Evolutionary conservation across 768 basidiomycete genomes (phyloP).

Genomic region (Leccinum ochraceum): DNA sequence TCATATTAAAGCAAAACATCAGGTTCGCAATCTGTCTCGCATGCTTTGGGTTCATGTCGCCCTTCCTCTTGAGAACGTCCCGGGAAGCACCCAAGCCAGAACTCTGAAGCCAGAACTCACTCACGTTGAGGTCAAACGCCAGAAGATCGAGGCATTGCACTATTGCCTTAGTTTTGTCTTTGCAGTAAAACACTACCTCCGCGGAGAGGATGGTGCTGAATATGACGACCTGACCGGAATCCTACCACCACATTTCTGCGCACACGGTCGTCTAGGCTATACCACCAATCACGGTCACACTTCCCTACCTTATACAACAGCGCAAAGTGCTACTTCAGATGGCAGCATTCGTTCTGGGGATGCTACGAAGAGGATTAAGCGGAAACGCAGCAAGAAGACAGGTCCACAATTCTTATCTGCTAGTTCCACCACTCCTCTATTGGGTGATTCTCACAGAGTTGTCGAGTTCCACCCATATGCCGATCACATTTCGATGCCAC

Average conservation of each 20-base stretch:
- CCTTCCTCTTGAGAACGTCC: conserved; percentile 54
- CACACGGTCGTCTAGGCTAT: conserved; percentile 46
- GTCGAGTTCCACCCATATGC: conserved; percentile 63
- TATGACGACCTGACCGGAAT: conserved; percentile 68
- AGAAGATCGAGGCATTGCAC: conserved; percentile 71
- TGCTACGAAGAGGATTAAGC: conserved; percentile 68
- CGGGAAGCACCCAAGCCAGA: conserved; percentile 51
- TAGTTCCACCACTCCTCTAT: conserved; percentile 59
- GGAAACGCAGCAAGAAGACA: conserved; percentile 70
- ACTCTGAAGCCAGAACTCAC: conserved; percentile 47
- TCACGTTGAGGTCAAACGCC: conserved; percentile 52
- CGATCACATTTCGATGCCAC: conserved; percentile 64
- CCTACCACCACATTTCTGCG: conserved; percentile 60
- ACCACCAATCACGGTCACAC: conserved; percentile 37
- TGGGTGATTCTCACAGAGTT: conserved; percentile 53
- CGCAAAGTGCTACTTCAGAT: conserved; percentile 30
- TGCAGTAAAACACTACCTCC: conserved; percentile 78
- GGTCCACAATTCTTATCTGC: conserved; percentile 14
- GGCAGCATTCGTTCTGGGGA: conserved; percentile 36
- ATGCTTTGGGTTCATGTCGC: conserved; percentile 78
- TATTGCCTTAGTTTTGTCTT: conserved; percentile 70
- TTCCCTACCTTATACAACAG: conserved; percentile 45
- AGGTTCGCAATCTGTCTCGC: conserved; percentile 74
- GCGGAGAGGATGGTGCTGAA: conserved; percentile 76
- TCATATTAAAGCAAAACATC: conserved; percentile 2